Evolutionary conservation across 192 early-diverging fungal species (phyloP).

Genomic region (Coemansia sp.): DNA sequence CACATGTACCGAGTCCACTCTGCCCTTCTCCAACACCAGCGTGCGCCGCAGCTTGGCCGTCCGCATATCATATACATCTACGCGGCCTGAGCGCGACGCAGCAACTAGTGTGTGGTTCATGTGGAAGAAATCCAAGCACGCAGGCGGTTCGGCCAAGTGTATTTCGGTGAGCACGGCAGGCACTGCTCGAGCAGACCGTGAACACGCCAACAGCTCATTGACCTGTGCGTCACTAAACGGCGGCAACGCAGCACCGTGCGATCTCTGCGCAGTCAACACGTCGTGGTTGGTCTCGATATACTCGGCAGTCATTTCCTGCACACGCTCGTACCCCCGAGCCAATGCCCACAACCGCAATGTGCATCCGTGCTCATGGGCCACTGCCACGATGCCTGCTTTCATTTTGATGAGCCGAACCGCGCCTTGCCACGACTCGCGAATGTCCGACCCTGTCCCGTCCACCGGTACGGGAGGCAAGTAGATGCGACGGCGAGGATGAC

Average conservation of each 20-base stretch:
- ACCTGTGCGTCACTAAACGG: conserved; percentile 23
- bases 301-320: conserved; percentile 21
- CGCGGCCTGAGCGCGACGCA: conserved; percentile 11
- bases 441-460: conserved; percentile 39
- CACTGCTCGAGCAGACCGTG: conserved; percentile 16
- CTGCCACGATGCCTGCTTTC: conserved; percentile 41
- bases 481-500: conserved; percentile 22
- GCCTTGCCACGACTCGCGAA: conserved; percentile 46
- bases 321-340: conserved; percentile 20
- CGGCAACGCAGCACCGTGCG: conserved; percentile 29
- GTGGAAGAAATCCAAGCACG: conserved; percentile 41
- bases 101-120: conserved; percentile 27
- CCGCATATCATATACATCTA: conserved; percentile 45
- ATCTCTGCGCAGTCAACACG: conserved; percentile 26
- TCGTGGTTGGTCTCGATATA: conserved; percentile 28
- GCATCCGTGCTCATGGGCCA: conserved; percentile 19
- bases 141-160: conserved; percentile 17
- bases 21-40: neutral
- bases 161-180: conserved; percentile 14
- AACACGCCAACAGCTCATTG: conserved; percentile 17
- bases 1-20: conserved; percentile 27
- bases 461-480: conserved; percentile 48
- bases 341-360: conserved; percentile 34
- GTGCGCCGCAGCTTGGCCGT: conserved; percentile 20
- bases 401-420: conserved; percentile 31